phyloP scores from a whole-genome alignment of 371 early-diverging fungal species.

The Capniomyces stellatus region DNA sequence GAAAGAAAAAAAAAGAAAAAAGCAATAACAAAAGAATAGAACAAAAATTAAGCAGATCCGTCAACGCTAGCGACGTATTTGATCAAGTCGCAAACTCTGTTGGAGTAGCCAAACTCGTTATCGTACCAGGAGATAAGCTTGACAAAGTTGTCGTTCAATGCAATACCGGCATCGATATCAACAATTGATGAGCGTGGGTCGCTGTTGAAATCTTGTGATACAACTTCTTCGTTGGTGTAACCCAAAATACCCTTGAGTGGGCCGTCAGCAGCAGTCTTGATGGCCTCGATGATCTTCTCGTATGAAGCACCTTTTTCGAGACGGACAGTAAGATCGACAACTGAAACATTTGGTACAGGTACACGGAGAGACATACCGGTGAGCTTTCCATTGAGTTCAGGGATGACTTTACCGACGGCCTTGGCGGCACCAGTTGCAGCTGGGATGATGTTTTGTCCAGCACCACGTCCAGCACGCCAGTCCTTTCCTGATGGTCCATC shows the following conservation, averaged over 20 bases:
- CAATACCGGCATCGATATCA: constrained; percentile 95
- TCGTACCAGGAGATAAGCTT: constrained; percentile 97
- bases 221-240: constrained; percentile 94
- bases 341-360: constrained; percentile 93
- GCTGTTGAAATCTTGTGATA: constrained; percentile 92
- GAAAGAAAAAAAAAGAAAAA: too few relatives aligned
- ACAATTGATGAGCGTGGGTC: constrained; percentile 85
- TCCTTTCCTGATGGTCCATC: constrained; percentile 97
- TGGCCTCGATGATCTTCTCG: constrained; percentile 67
- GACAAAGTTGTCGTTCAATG: constrained; percentile 90
- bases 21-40: too few relatives aligned
- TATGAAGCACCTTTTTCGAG: constrained; percentile 77
- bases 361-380: constrained; percentile 99
- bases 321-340: constrained; percentile 94
- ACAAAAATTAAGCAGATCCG: too few relatives aligned
- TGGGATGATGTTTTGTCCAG: constrained; percentile 97
- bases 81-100: constrained; percentile 80
- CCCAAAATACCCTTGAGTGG: constrained; percentile 85
- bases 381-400: constrained; percentile 87
- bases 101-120: constrained; percentile 88
- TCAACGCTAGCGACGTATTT: too few relatives aligned
- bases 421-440: constrained; percentile 99
- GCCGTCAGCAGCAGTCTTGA: constrained; percentile 57
- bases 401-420: constrained; percentile 98
- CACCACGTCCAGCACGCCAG: constrained; percentile 95